Base-by-base conservation (phyloP, 495 filamentous ascomycete genomes). In the Aspergillus asperescens region DNA sequence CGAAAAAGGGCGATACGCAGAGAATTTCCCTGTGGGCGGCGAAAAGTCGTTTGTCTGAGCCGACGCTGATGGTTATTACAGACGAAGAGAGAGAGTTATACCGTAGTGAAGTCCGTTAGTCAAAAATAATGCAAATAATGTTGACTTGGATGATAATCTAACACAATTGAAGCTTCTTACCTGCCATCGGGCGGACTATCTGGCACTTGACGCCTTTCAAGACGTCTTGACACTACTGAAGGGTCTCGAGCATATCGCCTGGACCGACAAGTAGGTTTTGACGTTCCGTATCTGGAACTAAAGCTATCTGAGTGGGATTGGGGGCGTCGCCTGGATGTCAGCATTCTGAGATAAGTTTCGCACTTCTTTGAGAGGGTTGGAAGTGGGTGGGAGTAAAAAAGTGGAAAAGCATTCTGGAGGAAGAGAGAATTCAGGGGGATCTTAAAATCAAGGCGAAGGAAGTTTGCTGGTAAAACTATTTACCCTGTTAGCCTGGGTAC, bases 21-120 rank as follows among this genome's bases (percentile, higher is more conserved):
- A 96, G 84, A 58, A 95, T 81, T 62, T 90, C 84, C 72, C 90
- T 87, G 68, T 95, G 91, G 19, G 89, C 89, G 29, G 89, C 89
- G 72, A 96, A 96, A 64, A 94, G 85, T 15, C 88, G 81, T 59
- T 86, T 80, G 50, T 88, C 82, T 9, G 77, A 79, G 5, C 91
- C 91, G 58, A 95, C 81, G 57, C 81, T 76, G 56, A 95, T 76
- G 43, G 88, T 92, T 55, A 95, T 78, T 54, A 95, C 84, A 44
- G 86, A 76, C 12, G 87, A 86, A 61, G 79, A 81, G 60, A 81
- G 63, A 61, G 73, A 76, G 56, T 80, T 88, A 48, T 57, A 10
- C 1, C 31, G 57, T 10, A 50, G 47, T 9, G 19, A 43, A 24
- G 16, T 13, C 22, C 25, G 3, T 54, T 48, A 52, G 43, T 42